Evolutionary conservation across 202 grass and related monocot species (phyloP), one percentile per base, ranked within the genome.

Genomic region (Sporobolus alterniflorus): DNA sequence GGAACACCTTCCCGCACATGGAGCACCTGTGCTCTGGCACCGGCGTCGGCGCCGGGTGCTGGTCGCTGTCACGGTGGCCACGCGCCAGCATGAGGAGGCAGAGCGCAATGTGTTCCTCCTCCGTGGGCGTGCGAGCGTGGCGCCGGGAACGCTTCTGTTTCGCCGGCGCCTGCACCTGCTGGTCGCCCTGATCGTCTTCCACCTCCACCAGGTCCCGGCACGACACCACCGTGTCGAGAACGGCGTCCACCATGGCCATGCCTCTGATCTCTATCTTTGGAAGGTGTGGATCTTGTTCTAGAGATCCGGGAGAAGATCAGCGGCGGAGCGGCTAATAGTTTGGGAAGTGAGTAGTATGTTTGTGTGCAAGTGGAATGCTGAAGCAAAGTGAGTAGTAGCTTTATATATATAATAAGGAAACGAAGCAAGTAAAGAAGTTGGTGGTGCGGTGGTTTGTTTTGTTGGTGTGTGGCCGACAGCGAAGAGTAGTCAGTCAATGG

Each of bases 1-100:
- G 20, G 81, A 98, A 98, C 36, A 61, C 75, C 88, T 93, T 98
- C 30, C 95, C 92, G 76, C 95, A 98, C 41, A 94, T 74, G 4
- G 90, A 81, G 81, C 95, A 98, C 70, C 79, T 83, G 83, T 93
- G 77, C 63, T 76, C 85, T 15, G 10, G 49, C 8, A 22, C 14
- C 39, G 4, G 13, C 43, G 43, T 0, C 47, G 21, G 32, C 28
- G 42, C 2, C 3, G 70, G 18, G 2, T 29, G 40, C 7, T 41
- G 44, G 21, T 6, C 15, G 40, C 88, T 54, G 11, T 71, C 68
- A 22, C 86, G 76, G 18, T 44, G 72, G 11, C 84, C 94, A 6
- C 57, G 57, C 40, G 57, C 40, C 11, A 77, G 74, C 74, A 77
- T 77, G 74, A 77, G 74, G 74, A 64, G 25, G 24, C 56, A 62